Base-by-base conservation (phyloP, 306 rosid species). In the Dalbergia cochinchinensis region DNA sequence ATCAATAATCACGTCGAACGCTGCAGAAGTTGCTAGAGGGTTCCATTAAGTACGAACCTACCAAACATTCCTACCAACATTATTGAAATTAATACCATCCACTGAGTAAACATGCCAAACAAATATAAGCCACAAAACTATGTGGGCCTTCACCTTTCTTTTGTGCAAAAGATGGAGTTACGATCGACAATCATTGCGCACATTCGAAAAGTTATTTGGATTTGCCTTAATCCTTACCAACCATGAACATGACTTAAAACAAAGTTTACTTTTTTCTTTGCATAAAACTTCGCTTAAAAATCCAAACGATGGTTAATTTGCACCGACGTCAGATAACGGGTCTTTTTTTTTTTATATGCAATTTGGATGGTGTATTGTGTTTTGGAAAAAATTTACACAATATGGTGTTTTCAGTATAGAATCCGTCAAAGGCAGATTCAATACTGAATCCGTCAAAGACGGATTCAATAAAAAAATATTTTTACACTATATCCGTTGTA, bases 211-310 rank as follows among this genome's bases (percentile, higher is more conserved):
- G 16, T 26, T 51, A 11, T 13, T 65, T 42, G 7, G 4, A 41
- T 22, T 13, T 48, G 74, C 54, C 74, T 54, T 22, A 77, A 67
- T 68, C 82, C 16, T 42, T 12, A 78, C 76, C 75, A 0, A 78
- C 76, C 75, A 41, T 26, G 19, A 57, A 5, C 47, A 58, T 45
- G 14, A 45, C 11, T 45, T 45, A 9, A 45, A 42, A 42, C 10
- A 2, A 42, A 4, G 41, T 42, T 42, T 8, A 42, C n/a, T 42
- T 42, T 8, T 6, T 42, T 3, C 10, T 37, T 37, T 4, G 41
- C 41, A 37, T 37, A 3, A 37, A 37, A 3, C 7, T 37, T 37
- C 1, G 41, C 41, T 37, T 37, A 4, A 37, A 35, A 37, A 6
- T 37, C 41, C 5, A 37, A 37, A 37, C 7, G 41, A 0, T 6